Evolutionary conservation across 495 filamentous ascomycete species (phyloP), one percentile per base, ranked within the genome.

Genomic region (Xylaria venustula): DNA sequence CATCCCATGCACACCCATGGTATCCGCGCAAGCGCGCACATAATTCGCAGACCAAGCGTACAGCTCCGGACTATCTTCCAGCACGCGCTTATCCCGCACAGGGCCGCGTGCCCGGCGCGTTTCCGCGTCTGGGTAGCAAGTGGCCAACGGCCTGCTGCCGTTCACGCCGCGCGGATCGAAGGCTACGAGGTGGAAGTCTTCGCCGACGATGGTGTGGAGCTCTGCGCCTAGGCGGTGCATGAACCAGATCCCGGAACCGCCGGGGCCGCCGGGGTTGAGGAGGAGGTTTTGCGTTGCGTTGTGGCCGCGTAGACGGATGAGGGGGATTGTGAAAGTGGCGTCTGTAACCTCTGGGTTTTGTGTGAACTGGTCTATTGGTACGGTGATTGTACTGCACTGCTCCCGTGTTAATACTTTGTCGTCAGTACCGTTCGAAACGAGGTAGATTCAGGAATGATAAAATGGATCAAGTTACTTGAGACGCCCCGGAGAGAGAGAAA

Each of bases 161-260:
- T 79, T 79, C 20, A 80, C 67, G 15, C 79, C 76, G 50, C 79
- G 76, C 2, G 79, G 79, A 51, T 80, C 77, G 62, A 79, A 80
- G 45, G 69, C 65, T 8, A 81, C 61, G 14, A 81, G 64, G 62
- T 81, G 74, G 64, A 75, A 76, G 12, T 62, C 70, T 23, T 79
- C 75, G 55, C 79, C 79, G 32, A 80, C 50, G 17, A 81, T 70
- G 17, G 64, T 52, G 48, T 54, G 68, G 8, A 81, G 60, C 19
- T 65, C 62, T 8, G 61, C 66, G 37, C 77, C 77, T 1, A 53
- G 52, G 11, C 69, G 66, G 49, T 73, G 64, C 14, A 81, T 22
- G 19, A 75, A 71, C 3, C 69, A 60, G 20, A 72, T 66, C 1
- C 77, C 79, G 26, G 74, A 74, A 1, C 60, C 77, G 19, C 77